A percentile compares a stretch with the other conserved stretches of the same genome.
phyloP scores from a whole-genome alignment of 2,329 filamentous ascomycete genomes.

The Neurospora crassa region DNA sequence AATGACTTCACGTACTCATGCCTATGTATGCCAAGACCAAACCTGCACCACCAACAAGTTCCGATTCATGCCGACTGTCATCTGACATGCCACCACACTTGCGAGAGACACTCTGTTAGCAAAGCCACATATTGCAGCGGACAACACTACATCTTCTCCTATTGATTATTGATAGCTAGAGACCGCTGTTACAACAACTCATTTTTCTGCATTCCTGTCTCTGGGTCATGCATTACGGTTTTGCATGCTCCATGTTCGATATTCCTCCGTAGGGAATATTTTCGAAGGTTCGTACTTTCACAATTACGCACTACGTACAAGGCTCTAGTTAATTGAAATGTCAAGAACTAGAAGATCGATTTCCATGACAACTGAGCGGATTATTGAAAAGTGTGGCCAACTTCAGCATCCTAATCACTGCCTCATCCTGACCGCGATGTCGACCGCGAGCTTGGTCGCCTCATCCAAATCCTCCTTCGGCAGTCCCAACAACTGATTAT shows the following conservation, averaged over 20 bases:
- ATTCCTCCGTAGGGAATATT: not conserved
- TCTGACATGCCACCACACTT: not conserved
- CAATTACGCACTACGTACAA: not conserved
- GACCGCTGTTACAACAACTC: not conserved
- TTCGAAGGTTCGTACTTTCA: not conserved
- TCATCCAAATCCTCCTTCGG: conserved; percentile 50
- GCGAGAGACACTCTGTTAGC: not conserved
- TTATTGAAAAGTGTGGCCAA: not conserved
- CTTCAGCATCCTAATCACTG: not conserved
- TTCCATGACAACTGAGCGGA: not conserved
- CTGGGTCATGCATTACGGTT: not conserved
- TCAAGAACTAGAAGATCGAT: no score
- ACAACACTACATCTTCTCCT: not conserved
- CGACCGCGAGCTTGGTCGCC: conserved; percentile 38
- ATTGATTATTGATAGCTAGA: not conserved
- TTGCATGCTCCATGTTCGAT: not conserved
- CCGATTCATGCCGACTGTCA: not conserved
- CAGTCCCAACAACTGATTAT: conserved; percentile 47
- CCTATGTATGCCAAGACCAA: not conserved
- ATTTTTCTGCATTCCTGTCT: not conserved
- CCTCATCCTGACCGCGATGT: conserved; percentile 26
- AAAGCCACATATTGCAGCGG: not conserved
- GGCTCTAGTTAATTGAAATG: not conserved
- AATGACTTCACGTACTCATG: not conserved
- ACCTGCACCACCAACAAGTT: not conserved